Conservation (phyloP, 192 early-diverging fungal genomes). For the Coemansia sp. region DNA sequence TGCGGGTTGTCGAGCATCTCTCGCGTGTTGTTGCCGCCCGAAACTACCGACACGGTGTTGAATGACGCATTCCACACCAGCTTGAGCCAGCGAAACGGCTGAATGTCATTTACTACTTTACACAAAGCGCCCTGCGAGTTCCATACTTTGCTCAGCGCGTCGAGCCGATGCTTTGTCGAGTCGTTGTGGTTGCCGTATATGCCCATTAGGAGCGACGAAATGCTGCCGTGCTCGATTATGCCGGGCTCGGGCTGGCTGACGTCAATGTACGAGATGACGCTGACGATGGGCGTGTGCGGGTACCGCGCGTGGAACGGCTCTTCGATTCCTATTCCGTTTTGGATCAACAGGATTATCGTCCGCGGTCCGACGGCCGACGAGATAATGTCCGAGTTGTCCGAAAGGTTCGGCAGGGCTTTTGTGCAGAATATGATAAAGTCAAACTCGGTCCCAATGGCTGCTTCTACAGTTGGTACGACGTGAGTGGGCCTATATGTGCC, state of each 20-base stretch:
- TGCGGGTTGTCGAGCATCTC: conserved; percentile 56
- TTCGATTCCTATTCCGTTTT: conserved; percentile 73
- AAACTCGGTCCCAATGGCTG: conserved; percentile 54
- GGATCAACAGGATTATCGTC: conserved; percentile 65
- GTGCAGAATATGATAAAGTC: conserved; percentile 66
- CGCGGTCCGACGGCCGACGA: conserved; percentile 52
- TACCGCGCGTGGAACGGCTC: conserved; percentile 58
- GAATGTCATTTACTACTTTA: conserved; percentile 57
- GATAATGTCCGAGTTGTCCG: conserved; percentile 60
- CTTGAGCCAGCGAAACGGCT: conserved; percentile 66
- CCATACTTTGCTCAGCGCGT: conserved; percentile 31
- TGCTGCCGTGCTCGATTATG: conserved; percentile 55
- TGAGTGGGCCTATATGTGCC: conserved; percentile 56
- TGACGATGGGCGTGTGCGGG: conserved; percentile 62
- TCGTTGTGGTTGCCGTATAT: conserved; percentile 10
- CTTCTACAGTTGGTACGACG: conserved; percentile 49
- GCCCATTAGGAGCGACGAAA: conserved; percentile 48
- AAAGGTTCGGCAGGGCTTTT: conserved; percentile 66
- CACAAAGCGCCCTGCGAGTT: conserved; percentile 42
- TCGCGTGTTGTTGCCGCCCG: conserved; percentile 57
- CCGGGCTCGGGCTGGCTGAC: conserved; percentile 59
- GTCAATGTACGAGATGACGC: conserved; percentile 64
- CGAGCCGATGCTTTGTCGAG: conserved; percentile 28
- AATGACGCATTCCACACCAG: conserved; percentile 75
- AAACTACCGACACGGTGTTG: conserved; percentile 64